A percentile compares a stretch with the other conserved stretches of the same genome.
Evolutionary conservation across 73 alveolate genomes (phyloP).

Genomic region (Halteria grandinella): DNA sequence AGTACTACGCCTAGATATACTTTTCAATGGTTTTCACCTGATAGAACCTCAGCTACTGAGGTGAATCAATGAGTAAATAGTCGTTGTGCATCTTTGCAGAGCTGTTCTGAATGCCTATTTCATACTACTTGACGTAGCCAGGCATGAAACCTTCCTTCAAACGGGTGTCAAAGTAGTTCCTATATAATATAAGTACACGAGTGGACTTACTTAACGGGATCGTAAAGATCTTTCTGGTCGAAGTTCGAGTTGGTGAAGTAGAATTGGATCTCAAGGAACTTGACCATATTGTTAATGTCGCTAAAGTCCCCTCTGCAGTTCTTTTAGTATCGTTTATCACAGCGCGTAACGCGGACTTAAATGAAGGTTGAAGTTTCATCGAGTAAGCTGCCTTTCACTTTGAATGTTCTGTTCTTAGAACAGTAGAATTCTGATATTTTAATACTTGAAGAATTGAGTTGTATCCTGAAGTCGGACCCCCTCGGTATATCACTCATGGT

Average conservation of each 20-base stretch:
- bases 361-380: no score
- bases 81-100: conserved; percentile 14
- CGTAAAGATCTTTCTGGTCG: conserved; percentile 16
- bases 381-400: no score
- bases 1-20: conserved; percentile 5
- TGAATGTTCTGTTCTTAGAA: no score
- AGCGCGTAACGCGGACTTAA: no score
- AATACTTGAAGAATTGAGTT: no score
- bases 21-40: conserved; percentile 18
- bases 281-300: conserved; percentile 14
- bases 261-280: conserved; percentile 3
- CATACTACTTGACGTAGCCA: background rate
- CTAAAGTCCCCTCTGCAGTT: no score
- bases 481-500: no score
- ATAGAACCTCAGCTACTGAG: background rate
- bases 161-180: conserved; percentile 32
- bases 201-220: conserved; percentile 16
- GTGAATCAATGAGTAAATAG: background rate
- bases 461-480: no score
- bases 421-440: no score
- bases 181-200: background rate
- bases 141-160: conserved; percentile 1
- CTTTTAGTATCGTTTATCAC: no score
- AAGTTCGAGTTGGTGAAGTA: conserved; percentile 30
- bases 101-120: conserved; percentile 12